Evolutionary conservation across 2,329 filamentous ascomycete species (phyloP).

Genomic region (Xylariales sp.): DNA sequence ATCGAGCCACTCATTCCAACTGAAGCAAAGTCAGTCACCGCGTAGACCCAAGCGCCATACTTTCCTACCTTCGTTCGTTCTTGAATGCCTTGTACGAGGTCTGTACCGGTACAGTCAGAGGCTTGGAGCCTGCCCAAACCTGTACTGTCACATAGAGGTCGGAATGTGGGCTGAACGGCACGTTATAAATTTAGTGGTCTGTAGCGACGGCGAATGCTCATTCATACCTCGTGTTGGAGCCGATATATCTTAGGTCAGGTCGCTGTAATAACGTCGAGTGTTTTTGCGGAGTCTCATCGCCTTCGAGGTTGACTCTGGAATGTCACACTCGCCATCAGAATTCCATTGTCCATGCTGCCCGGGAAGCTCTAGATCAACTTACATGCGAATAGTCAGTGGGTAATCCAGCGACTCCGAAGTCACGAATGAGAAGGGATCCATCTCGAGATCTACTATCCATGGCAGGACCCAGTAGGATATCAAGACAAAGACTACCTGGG

Average conservation of each 20-base stretch:
- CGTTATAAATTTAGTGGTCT: too few relatives aligned
- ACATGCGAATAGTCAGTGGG: slow-evolving; percentile 65
- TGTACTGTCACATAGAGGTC: slow-evolving; percentile 92
- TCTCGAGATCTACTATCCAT: slow-evolving; percentile 31
- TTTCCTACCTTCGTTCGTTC: slow-evolving; percentile 58
- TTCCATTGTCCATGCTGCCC: neutral
- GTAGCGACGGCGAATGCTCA: too few relatives aligned
- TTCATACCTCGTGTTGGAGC: slow-evolving; percentile 71
- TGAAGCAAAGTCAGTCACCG: slow-evolving; percentile 25
- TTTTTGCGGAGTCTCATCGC: slow-evolving; percentile 67
- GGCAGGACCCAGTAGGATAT: slow-evolving; percentile 5
- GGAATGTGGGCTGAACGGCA: slow-evolving; percentile 59
- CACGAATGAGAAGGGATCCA: slow-evolving; percentile 96
- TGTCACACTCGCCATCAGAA: neutral
- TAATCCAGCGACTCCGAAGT: slow-evolving; percentile 80
- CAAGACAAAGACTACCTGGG: too few relatives aligned
- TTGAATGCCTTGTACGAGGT: slow-evolving; percentile 92
- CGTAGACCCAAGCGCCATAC: too few relatives aligned
- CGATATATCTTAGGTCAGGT: slow-evolving; percentile 79
- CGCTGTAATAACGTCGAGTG: slow-evolving; percentile 74
- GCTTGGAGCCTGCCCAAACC: slow-evolving; percentile 94
- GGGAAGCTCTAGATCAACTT: slow-evolving; percentile 18
- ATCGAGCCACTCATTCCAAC: slow-evolving; percentile 95
- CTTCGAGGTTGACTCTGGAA: slow-evolving; percentile 56
- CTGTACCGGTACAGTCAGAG: slow-evolving; percentile 84